Conservation (phyloP, 208 protist species). For the Acanthamoeba triangularis region DNA sequence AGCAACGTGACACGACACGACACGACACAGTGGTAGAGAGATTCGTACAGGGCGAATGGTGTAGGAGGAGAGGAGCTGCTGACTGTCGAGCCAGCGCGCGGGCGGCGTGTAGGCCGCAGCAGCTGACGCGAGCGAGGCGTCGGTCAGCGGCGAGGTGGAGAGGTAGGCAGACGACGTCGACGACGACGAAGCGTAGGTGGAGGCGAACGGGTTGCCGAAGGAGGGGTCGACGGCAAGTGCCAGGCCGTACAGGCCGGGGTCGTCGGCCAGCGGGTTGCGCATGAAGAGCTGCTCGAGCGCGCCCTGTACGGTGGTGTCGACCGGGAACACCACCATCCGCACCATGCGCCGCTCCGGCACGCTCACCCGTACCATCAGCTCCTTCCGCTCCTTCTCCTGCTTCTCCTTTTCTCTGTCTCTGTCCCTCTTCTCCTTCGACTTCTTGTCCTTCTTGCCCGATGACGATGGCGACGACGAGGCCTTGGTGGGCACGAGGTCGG, state of each 20-base stretch:
- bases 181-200: not conserved
- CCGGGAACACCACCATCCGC: slow-evolving; percentile 3
- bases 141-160: not conserved
- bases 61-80: not conserved
- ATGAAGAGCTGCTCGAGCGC: slow-evolving; percentile 25
- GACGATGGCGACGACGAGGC: no score
- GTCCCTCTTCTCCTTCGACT: not conserved
- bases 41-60: slow-evolving; percentile 5
- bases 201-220: slow-evolving; percentile 16
- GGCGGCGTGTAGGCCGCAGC: not conserved
- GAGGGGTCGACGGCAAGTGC: not conserved
- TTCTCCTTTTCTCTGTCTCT: not conserved
- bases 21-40: not conserved
- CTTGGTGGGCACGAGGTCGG: not conserved
- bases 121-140: not conserved
- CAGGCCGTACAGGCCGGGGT: slow-evolving; percentile 10
- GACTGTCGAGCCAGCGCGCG: not conserved
- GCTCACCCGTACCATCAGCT: slow-evolving; percentile 21
- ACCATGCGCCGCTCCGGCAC: slow-evolving; percentile 43
- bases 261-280: slow-evolving; percentile 14
- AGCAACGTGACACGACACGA: not conserved
- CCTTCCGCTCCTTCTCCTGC: not conserved
- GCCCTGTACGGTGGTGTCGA: slow-evolving; percentile 12
- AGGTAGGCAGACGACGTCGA: not conserved
- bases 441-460: not conserved